Conservation (phyloP, 2,329 filamentous ascomycete genomes). For the Fusarium scirpi region DNA sequence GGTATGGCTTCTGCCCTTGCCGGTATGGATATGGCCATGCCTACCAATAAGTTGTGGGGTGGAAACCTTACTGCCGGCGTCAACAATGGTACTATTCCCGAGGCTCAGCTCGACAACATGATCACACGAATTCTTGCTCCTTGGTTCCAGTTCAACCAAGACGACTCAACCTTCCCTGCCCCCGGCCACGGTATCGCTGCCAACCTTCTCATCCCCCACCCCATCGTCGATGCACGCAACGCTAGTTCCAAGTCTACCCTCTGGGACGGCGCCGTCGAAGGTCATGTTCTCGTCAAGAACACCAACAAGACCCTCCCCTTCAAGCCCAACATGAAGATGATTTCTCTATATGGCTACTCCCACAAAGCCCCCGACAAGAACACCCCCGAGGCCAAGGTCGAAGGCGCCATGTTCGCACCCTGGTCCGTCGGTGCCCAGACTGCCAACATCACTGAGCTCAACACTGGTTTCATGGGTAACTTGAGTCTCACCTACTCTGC, state of each 20-base stretch:
- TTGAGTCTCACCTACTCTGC: conserved; percentile 5
- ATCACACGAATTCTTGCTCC: conserved; percentile 14
- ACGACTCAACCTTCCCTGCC: background rate
- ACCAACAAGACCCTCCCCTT: background rate
- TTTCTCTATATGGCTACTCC: conserved; percentile 18
- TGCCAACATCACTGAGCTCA: conserved; percentile 14
- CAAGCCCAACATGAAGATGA: conserved; percentile 8
- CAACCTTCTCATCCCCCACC: conserved; percentile 1
- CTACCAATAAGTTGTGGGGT: conserved; percentile 5
- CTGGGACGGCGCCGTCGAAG: conserved; percentile 6
- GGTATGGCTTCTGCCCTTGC: conserved; percentile 21
- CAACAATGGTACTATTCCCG: conserved; percentile 19
- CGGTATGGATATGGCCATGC: conserved; percentile 49
- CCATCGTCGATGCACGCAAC: conserved; percentile 9
- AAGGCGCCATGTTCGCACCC: background rate
- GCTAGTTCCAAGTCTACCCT: conserved; percentile 1
- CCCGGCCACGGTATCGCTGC: background rate
- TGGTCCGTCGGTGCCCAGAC: conserved; percentile 8
- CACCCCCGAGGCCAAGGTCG: background rate
- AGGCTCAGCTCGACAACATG: conserved; percentile 25
- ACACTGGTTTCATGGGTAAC: conserved; percentile 2
- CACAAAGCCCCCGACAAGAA: conserved; percentile 10
- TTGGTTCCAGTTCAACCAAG: conserved; percentile 20
- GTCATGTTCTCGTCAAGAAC: conserved; percentile 25
- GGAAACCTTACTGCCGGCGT: conserved; percentile 19